phyloP scores from a whole-genome alignment of 352 stramenopile genomes.

The Globisporangium camurandrum region DNA sequence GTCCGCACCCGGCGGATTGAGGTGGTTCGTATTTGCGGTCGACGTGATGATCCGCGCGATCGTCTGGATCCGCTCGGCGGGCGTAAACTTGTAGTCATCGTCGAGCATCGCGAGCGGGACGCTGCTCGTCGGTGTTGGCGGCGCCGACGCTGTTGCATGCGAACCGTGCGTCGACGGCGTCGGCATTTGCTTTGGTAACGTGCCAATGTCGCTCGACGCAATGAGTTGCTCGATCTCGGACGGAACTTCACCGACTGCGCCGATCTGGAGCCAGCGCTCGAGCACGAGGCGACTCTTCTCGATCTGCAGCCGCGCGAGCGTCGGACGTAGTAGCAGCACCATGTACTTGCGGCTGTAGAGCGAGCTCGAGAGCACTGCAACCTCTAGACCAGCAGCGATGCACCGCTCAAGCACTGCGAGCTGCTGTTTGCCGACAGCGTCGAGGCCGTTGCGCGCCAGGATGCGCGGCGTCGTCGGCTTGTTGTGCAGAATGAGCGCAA shows the following conservation, averaged over 20 bases:
- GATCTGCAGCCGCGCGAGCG: constrained; percentile 51
- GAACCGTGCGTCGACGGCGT: neutral
- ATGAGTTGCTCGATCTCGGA: constrained; percentile 85
- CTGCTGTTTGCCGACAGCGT: constrained; percentile 63
- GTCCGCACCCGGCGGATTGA: constrained; percentile 70
- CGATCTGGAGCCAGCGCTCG: constrained; percentile 82
- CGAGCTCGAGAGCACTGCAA: constrained; percentile 74
- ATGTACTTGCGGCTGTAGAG: constrained; percentile 81
- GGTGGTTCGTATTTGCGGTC: constrained; percentile 50
- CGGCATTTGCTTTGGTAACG: constrained; percentile 8
- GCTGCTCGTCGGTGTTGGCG: neutral
- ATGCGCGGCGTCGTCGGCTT: constrained; percentile 71
- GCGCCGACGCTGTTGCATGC: neutral
- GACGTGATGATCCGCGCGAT: constrained; percentile 85
- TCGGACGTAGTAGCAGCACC: constrained; percentile 61
- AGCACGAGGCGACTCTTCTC: constrained; percentile 76
- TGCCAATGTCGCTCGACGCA: constrained; percentile 60
- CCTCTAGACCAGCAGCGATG: constrained; percentile 63
- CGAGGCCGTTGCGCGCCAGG: constrained; percentile 63
- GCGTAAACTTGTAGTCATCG: constrained; percentile 72
- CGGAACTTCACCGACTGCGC: constrained; percentile 75
- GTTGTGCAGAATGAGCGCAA: constrained; percentile 78
- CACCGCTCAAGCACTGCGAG: constrained; percentile 71
- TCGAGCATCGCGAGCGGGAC: constrained; percentile 17
- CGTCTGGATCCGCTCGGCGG: constrained; percentile 75